These are phyloP conservation scores for Aspergillus udagawae DNA, from an alignment of 2,329 filamentous ascomycete species.

Conservation along the genomic window DNA sequence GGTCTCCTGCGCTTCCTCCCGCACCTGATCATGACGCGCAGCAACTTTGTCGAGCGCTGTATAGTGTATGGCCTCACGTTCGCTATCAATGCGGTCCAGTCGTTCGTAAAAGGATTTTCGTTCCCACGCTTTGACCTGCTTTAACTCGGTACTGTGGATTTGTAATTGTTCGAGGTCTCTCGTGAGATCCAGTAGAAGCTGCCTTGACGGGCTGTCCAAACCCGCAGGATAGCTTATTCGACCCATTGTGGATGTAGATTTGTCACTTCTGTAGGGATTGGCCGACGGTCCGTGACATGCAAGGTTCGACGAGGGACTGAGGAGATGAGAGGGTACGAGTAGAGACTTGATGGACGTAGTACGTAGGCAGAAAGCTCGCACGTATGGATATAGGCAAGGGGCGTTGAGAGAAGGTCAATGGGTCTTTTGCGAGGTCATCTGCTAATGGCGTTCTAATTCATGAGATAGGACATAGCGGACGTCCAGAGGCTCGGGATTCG, in stretches of 20 bases:
- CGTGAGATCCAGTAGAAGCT: conserved; percentile 39
- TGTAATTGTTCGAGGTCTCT: conserved; percentile 39
- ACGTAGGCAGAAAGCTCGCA: neutral
- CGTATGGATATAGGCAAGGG: neutral
- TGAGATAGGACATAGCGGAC: neutral
- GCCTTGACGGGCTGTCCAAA: conserved; percentile 38
- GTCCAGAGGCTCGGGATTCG: neutral
- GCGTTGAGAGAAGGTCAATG: neutral
- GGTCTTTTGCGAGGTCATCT: neutral
- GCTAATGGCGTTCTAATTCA: neutral
- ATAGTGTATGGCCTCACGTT: conserved; percentile 60
- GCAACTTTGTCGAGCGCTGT: conserved; percentile 64
- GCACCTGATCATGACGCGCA: conserved; percentile 63
- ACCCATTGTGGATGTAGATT: conserved; percentile 22
- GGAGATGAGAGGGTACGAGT: neutral
- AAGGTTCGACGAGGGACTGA: neutral
- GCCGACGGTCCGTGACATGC: neutral
- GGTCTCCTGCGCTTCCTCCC: conserved; percentile 51
- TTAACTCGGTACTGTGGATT: conserved; percentile 41
- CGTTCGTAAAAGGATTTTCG: conserved; percentile 50
- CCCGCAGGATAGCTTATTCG: conserved; percentile 24
- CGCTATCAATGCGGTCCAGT: conserved; percentile 60
- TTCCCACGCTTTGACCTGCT: conserved; percentile 42
- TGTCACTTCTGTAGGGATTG: neutral
- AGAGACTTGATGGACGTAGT: neutral